Percentiles rank a stretch among this genome's conserved stretches.
phyloP scores from a whole-genome alignment of 2,329 filamentous ascomycete genomes.

The Xylaria multiplex region DNA sequence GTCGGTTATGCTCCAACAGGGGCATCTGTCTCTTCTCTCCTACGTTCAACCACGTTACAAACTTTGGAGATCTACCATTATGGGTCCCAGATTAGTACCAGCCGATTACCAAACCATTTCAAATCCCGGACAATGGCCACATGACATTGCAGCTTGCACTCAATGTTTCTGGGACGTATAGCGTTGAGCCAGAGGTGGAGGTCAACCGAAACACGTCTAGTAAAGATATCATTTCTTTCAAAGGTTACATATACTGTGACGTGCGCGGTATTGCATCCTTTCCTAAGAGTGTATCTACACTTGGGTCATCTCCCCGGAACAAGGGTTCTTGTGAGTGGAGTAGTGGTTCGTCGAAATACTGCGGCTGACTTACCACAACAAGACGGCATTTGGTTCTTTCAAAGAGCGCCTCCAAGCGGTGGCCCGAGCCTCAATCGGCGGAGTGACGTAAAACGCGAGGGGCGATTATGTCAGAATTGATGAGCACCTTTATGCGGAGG shows the following conservation, averaged over 20 bases:
- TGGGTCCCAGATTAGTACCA: no score
- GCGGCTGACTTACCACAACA: neutral
- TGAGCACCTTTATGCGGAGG: conserved; percentile 3
- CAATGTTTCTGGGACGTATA: conserved; percentile 1
- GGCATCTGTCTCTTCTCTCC: neutral
- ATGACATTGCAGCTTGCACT: conserved; percentile 4
- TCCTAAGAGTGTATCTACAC: neutral
- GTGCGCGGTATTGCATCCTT: neutral
- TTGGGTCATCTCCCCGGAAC: neutral
- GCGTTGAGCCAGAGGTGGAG: neutral
- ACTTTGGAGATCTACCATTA: neutral
- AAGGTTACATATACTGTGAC: conserved; percentile 1
- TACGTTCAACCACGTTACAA: neutral
- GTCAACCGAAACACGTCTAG: conserved; percentile 1
- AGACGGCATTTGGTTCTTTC: conserved; percentile 4
- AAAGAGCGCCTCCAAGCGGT: neutral
- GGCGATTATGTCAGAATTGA: neutral
- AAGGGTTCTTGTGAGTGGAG: neutral
- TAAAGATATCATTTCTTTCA: conserved; percentile 2
- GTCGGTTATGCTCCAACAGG: conserved; percentile 2
- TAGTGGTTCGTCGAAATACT: neutral
- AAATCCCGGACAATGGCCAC: neutral
- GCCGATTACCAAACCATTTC: neutral
- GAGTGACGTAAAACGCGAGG: neutral
- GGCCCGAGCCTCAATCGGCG: neutral